Percentiles rank a stretch among this genome's conserved stretches.
Evolutionary conservation across 345 rosid genomes (phyloP).

Genomic region (Syzygium aromaticum): DNA sequence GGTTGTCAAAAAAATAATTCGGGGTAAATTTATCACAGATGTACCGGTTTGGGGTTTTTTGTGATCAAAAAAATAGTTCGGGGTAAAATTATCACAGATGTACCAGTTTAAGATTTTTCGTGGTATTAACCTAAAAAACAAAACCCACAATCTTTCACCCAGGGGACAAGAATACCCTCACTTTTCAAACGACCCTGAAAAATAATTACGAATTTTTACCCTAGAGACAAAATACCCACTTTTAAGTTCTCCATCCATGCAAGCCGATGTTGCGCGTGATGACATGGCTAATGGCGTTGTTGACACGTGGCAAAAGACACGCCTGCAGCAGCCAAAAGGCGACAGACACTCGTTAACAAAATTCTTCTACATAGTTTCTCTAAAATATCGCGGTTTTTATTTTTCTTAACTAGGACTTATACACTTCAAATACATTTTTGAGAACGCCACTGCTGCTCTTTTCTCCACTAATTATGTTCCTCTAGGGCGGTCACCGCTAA

Average conservation of each 20-base stretch:
- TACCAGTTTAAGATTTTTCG: too few species aligned
- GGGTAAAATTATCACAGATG: too few species aligned
- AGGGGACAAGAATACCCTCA: not conserved
- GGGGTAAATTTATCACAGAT: too few species aligned
- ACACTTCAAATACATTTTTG: not conserved
- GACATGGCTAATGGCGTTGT: not conserved
- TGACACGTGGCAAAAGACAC: not conserved
- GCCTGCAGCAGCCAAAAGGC: not conserved
- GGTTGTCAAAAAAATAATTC: too few species aligned
- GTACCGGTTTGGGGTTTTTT: too few species aligned
- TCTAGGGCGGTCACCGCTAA: not conserved
- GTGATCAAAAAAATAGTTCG: too few species aligned
- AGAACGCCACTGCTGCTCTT: not conserved
- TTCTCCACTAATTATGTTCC: not conserved
- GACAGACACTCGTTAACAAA: not conserved
- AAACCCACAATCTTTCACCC: not conserved
- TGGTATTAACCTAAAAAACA: too few species aligned
- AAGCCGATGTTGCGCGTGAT: not conserved
- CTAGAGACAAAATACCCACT: not conserved
- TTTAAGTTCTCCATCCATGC: not conserved
- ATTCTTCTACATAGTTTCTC: not conserved
- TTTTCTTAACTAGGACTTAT: not conserved
- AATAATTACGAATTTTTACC: not conserved
- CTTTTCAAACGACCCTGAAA: not conserved
- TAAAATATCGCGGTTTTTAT: not conserved